Base-by-base conservation (phyloP, 225 moss, liverwort and hornwort species). In the Rhytidiadelphus loreus region DNA sequence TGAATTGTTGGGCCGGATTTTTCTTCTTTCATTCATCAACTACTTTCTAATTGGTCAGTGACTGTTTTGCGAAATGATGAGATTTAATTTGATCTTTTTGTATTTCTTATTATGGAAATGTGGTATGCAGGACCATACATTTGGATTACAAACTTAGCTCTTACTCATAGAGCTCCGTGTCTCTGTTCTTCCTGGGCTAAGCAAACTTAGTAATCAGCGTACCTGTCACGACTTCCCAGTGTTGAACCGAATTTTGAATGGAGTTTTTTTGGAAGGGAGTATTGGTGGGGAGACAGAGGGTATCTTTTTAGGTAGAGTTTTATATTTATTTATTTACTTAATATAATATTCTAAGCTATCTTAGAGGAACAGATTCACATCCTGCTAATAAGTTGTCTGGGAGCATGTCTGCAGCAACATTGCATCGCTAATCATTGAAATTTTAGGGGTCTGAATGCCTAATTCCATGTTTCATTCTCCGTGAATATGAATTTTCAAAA, bases 101-200 rank as follows among this genome's bases (percentile, higher is more conserved):
- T 65, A 33, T 72, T 83, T 62, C 63, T 79, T 39, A 66, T 46
- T 46, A 77, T 74, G 35, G 23, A 83, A 55, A 91, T 55, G 35
- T 89, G 87, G 35, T 83, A 63, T 86, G 89, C 91, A 96, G 93
- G 95, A 23, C 97, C 71, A 93, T 96, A 57, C 96, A 96, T 83
- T 92, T 97, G 76, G 96, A 98, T 86, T 95, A 96, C 92, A 98
- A 98, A 85, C 91, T 97, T 68, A 96, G 97, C 82, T 96, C 95
- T 29, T 96, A 96, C 87, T 97, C 95, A 72, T 90, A 96, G 87
- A 98, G n/a, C n/a, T n/a, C n/a, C n/a, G n/a, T n/a, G 95, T 21
- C 85, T 94, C 96, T 48, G 32, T 94, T 96, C 91, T 98, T 97
- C 88, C 76, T 98, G 50, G 95, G 96, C 83, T 81, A 64, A 59